Conservation (phyloP, 2,329 filamentous ascomycete species). For the Emmonsiellopsis sp. region DNA sequence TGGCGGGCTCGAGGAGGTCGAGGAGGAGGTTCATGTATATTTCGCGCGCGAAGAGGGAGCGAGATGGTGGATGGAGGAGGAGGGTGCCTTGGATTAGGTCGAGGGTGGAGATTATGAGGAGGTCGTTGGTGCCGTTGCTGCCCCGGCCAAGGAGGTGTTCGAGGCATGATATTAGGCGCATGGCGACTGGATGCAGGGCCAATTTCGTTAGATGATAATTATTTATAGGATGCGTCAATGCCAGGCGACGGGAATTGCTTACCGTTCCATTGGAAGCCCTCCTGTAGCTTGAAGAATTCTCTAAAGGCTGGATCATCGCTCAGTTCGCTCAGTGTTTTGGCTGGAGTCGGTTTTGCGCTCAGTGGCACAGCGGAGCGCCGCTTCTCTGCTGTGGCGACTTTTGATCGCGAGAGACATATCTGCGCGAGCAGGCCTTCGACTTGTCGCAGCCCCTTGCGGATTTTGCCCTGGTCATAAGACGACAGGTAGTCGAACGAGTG, state of each 20-base stretch:
- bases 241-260: constrained; percentile 16
- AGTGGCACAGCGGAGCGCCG: constrained; percentile 34
- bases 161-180: constrained; percentile 74
- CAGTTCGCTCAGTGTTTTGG: constrained; percentile 61
- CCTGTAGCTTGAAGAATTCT: constrained; percentile 93
- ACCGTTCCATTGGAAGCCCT: constrained; percentile 96
- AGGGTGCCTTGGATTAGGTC: constrained; percentile 83
- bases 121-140: constrained; percentile 72
- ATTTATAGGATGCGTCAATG: neutral
- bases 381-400: constrained; percentile 30
- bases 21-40: constrained; percentile 95
- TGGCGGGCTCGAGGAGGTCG: constrained; percentile 85
- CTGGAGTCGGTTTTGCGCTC: constrained; percentile 33
- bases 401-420: constrained; percentile 66
- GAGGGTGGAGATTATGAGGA: constrained; percentile 78
- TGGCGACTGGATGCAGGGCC: constrained; percentile 51
- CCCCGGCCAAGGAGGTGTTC: constrained; percentile 78
- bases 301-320: constrained; percentile 78
- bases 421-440: constrained; percentile 90
- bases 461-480: constrained; percentile 79
- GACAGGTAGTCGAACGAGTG: constrained; percentile 95
- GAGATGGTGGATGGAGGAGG: constrained; percentile 81
- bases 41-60: constrained; percentile 76
- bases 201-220: neutral
- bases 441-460: constrained; percentile 87